Evolutionary conservation across 2,329 filamentous ascomycete genomes (phyloP), one percentile per base, ranked within the genome.

Genomic region (Zalaria obscura): DNA sequence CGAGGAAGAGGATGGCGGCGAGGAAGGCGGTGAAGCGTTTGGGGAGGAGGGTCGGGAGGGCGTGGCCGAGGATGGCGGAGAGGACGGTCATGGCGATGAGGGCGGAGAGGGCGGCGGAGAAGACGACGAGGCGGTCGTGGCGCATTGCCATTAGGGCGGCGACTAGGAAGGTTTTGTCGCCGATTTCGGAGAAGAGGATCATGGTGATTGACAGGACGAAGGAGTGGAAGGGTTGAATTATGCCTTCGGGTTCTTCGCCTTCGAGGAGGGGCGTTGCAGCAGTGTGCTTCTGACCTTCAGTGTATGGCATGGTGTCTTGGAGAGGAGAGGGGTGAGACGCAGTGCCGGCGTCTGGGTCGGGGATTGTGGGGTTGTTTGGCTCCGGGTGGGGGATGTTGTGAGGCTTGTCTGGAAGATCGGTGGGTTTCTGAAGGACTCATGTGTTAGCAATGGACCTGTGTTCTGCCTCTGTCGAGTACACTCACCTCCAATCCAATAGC

Each of bases 111-210:
- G 91, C 91, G 5, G 91, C 87, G 2, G 85, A 83, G 65, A 98
- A 98, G 47, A 98, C 91, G 8, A 96, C 74, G 48, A 94, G 68
- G 40, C 91, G 81, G 47, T 91, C 83, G 55, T 98, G 89, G 59
- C 94, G 91, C 91, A 98, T 98, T 8, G 91, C 91, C 91, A 98
- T 98, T 11, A 98, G 75, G 5, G 88, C 89, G 5, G 91, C 91
- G 25, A 98, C 86, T 35, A 98, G 73, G 68, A 98, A 98, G 0
- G 91, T 98, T 67, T 98, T 98, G 74, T 98, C 91, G 48, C 91
- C 91, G 53, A 98, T 78, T 61, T 98, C 91, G 37, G 89, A 95
- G 53, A 96, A 82, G 47, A 96, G 69, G 54, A 98, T 98, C 91
- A 96, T 98, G 44, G 88, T 89, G 45, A 95, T 78, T 10, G 91